Evolutionary conservation across 768 basidiomycete genomes (phyloP).

Genomic region (Mycena polygramma): DNA sequence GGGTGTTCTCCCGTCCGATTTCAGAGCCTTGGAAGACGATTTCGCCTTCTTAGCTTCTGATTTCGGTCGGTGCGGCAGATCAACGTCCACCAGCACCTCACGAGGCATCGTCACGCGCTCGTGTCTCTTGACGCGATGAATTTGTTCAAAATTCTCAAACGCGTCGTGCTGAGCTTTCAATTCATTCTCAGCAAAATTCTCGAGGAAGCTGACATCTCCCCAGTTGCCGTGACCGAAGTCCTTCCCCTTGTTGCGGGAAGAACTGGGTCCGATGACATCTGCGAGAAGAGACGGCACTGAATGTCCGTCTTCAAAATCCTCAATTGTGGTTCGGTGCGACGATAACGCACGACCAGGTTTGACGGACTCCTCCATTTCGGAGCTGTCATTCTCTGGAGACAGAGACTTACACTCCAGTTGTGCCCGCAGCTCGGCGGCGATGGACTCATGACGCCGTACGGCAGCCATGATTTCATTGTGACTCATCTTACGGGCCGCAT

Average conservation of each 20-base stretch:
- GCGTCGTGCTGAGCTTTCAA: not conserved
- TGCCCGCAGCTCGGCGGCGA: not conserved
- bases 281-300: not conserved
- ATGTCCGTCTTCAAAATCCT: not conserved
- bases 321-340: not conserved
- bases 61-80: not conserved
- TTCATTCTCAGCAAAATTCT: not conserved
- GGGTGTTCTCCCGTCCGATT: not conserved
- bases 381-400: not conserved
- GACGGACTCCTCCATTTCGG: conserved; percentile 9
- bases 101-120: not conserved
- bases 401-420: not conserved
- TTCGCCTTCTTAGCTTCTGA: not conserved
- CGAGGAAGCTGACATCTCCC: conserved; percentile 8
- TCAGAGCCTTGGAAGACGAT: not conserved
- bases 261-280: not conserved
- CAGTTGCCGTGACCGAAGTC: not conserved
- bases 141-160: not conserved
- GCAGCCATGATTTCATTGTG: too few relatives aligned
- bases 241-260: not conserved
- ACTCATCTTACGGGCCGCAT: too few relatives aligned
- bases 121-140: not conserved
- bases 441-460: not conserved
- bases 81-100: not conserved
- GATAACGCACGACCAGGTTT: not conserved